Base-by-base conservation (phyloP, 257 asterid genomes). In the Rehmannia glutinosa region DNA sequence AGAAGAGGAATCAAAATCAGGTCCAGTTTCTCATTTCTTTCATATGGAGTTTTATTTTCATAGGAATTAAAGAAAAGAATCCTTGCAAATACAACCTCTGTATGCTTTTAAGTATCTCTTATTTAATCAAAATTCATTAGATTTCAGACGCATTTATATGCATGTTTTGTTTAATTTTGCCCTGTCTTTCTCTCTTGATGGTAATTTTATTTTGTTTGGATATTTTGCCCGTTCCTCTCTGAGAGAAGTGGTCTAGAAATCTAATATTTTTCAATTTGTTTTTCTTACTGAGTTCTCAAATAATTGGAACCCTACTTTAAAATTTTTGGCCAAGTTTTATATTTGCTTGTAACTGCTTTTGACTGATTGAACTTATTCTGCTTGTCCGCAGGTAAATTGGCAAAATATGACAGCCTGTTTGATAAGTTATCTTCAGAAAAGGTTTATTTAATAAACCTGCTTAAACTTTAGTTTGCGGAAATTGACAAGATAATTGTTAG, bases 1-100 rank as follows among this genome's bases (percentile, higher is more conserved):
- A 74, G 82, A 82, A 50, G 84, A 79, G 24, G 71, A 78, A 50
- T 71, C 78, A 46, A 76, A 55, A 24, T 58, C 80, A 76, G 92
- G 96, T 84, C 60, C 70, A 55, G 62, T n/a, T 62, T 64, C 62
- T 38, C 21, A 52, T 33, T 57, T 68, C 36, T 33, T 68, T 77
- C 27, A 8, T n/a, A 52, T 46, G 52, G 46, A 62, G 6, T 52
- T 45, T 27, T 17, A 23, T 5, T 38, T 47, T 62, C 36, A 39
- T 7, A 6, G 53, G 24, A 50, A 63, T 66, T 43, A 62, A 25
- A 43, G 5, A 8, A 25, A 25, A 42, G 8, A 0, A 32, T 16
- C 27, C 33, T 32, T 21, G 20, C 19, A 33, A 57, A 19, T 43
- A 19, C 21, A 49, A 9, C 30, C 35, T 50, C n/a, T 73, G 54